Conservation (phyloP, 306 rosid species). For the Citrullus colocynthis region DNA sequence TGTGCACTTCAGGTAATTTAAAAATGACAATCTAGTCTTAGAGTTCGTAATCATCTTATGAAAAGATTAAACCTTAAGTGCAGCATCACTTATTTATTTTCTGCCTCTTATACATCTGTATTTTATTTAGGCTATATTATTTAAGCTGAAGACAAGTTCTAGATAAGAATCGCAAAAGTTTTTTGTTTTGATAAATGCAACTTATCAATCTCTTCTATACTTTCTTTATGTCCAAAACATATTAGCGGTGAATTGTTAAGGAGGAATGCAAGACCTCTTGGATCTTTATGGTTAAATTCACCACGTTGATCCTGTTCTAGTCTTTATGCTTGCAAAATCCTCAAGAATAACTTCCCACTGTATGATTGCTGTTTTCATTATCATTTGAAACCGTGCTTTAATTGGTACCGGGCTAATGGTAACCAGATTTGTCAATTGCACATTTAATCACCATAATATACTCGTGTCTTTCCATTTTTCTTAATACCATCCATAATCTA, state of each 20-base stretch:
- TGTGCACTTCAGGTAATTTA: constrained; percentile 88
- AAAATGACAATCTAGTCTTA: neutral
- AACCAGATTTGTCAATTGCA: neutral
- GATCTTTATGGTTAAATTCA: neutral
- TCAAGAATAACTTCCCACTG: neutral
- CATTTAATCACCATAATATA: neutral
- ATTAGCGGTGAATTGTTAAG: neutral
- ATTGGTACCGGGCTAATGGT: neutral
- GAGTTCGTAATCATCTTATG: neutral
- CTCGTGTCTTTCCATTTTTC: neutral
- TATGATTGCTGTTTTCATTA: neutral
- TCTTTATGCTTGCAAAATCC: neutral
- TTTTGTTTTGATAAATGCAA: neutral
- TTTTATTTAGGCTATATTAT: neutral
- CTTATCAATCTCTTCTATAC: neutral
- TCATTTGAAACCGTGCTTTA: constrained; percentile 1
- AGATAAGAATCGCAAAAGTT: constrained; percentile 1
- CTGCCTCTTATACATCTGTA: neutral
- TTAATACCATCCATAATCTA: neutral
- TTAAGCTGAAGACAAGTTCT: neutral
- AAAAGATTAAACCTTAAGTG: neutral
- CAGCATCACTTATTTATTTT: neutral
- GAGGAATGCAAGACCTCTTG: neutral
- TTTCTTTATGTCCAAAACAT: neutral
- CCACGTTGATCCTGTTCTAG: neutral